Base-by-base conservation (phyloP, 108 stramenopile species). In the Cyclotella choctawhatcheeana region DNA sequence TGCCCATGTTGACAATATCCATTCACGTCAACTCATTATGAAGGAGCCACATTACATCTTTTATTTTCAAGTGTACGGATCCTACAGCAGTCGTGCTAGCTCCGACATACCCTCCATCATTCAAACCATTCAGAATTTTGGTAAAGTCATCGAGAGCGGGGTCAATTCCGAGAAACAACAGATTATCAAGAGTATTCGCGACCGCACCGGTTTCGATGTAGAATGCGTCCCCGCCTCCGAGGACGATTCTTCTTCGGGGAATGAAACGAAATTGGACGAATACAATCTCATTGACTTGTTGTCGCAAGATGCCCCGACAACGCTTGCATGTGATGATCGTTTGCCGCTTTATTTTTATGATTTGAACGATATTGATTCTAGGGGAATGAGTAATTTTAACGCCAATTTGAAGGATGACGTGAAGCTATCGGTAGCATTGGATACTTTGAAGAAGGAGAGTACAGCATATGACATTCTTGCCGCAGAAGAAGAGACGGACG, bases 31-130 rank as follows among this genome's bases (percentile, higher is more conserved):
- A 31, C 55, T 27, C 14, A 30, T 18, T 1, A 29, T 31, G 55
- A 14, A 10, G 4, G 20, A 27, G 10, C 55, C 55, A 12, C 55
- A 56, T 6, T 12, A 14, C 2, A 12, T 56, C 1, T 56, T 56
- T 31, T n/a, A 56, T n/a, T 30, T 56, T 13, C 55, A 56, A 56
- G 55, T 56, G 14, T 56, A 56, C 29, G 27, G 17, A 14, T 31
- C 55, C 1, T 56, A 56, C 55, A 30, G 10, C 0, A 31, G 14
- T 29, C 27, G 29, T 18, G 29, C 55, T 13, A 56, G 18, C 1
- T 1, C 55, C 3, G 29, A 29, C 3, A 13, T 56, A 4, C 13
- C 27, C 29, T 30, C 55, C 13, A 56, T 56, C 29, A 56, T 56
- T 13, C 55, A 30, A 56, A 56, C 55, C 2, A 13, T 31, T 31